Base-by-base conservation (phyloP, 805 yeast species). In the Tetrapisispora iriomotensis region DNA sequence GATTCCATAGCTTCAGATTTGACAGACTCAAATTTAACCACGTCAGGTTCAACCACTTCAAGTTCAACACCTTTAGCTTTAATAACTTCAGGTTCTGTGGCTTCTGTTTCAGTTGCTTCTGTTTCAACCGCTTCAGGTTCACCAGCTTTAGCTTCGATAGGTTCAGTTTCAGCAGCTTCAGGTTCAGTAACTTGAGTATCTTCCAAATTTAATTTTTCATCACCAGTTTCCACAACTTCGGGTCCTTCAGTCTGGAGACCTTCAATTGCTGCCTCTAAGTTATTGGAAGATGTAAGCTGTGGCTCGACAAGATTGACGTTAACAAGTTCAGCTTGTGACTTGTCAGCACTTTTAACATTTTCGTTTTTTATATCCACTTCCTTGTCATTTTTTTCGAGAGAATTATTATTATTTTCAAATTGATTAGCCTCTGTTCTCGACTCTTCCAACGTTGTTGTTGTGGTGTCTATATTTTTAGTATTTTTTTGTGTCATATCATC, bases 11-110 rank as follows among this genome's bases (percentile, higher is more conserved):
- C n/a, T 25, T 37, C 40, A 30, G 25, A 2, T n/a, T 15, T 19
- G 9, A 30, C 29, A 18, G 22, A 18, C n/a, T 15, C 29, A 14
- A 45, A 32, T 27, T 51, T 50, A 25, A 40, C 53, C 15, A 24
- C 33, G 6, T 37, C 15, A n/a, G 30, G 25, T 27, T 32, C 36
- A n/a, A 13, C 18, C 12, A 3, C 33, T 31, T 31, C 34, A 31
- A 24, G 37, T 20, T 30, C 34, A 30, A 25, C 9, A 25, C 9
- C n/a, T 25, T 13, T 13, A 6, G 6, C 28, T 25, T 25, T 6
- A 25, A 10, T 10, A 8, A 13, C 12, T 18, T 29, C 32, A 29
- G 32, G 23, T 18, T 6, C 30, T 7, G 6, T 6, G n/a, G n/a
- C n/a, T 28, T 23, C 25, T 23, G 10, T 10, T 23, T 23, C 10